These are phyloP conservation scores for Moesziomyces parantarcticus DNA, from an alignment of 1,284 basidiomycete genomes.

Conservation along the genomic window DNA sequence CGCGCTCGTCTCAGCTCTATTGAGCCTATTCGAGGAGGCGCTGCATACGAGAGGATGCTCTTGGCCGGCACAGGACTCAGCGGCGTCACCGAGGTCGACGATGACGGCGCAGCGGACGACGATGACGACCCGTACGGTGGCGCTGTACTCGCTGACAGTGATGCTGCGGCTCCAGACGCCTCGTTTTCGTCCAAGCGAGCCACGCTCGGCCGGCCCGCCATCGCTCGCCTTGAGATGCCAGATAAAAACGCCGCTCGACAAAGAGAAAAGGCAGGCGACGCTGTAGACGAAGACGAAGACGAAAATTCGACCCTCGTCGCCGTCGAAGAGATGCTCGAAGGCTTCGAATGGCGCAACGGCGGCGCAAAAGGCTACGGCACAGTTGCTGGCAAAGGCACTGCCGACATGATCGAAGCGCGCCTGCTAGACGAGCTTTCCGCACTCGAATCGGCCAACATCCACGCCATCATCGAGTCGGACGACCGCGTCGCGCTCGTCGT, in stretches of 20 bases:
- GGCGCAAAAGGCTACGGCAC: constrained; percentile 23
- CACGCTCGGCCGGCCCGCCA: constrained; percentile 33
- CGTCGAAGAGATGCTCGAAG: constrained; percentile 97
- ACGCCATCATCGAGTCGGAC: constrained; percentile 93
- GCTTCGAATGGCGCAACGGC: constrained; percentile 82
- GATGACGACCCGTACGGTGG: constrained; percentile 54
- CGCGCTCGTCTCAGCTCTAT: constrained; percentile 59
- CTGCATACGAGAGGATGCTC: constrained; percentile 62
- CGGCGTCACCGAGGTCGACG: constrained; percentile 53
- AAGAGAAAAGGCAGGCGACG: constrained; percentile 2
- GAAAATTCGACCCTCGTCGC: constrained; percentile 62
- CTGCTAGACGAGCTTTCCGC: constrained; percentile 64
- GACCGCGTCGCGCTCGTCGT: constrained; percentile 85
- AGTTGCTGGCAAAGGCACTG: constrained; percentile 53
- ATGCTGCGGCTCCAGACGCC: constrained; percentile 8
- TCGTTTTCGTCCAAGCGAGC: constrained; percentile 34
- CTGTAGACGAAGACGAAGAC: constrained; percentile 47
- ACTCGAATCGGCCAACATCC: constrained; percentile 79
- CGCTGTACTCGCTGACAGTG: constrained; percentile 37
- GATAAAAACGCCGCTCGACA: constrained; percentile 13
- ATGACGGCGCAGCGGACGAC: constrained; percentile 46
- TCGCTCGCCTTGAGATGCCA: constrained; percentile 25
- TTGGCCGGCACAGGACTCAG: constrained; percentile 56
- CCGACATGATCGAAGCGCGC: constrained; percentile 65
- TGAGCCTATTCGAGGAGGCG: constrained; percentile 59